A percentile compares a stretch with the other conserved stretches of the same genome.
These are phyloP conservation scores for Boletus bicolor DNA, from an alignment of 768 basidiomycete species.

Conservation along the genomic window DNA sequence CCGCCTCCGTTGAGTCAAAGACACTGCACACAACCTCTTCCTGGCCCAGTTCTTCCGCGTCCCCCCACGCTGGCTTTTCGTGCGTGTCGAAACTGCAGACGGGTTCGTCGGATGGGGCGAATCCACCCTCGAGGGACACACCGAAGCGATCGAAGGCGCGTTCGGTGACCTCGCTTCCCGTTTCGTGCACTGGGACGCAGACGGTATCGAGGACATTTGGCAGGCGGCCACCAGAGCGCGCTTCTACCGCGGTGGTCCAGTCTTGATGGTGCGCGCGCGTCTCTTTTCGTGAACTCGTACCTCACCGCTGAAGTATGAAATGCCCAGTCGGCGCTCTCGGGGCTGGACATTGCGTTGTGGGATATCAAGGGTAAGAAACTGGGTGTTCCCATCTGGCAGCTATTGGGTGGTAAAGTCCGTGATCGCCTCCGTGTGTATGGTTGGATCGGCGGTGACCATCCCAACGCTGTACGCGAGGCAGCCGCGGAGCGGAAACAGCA, in stretches of 20 bases:
- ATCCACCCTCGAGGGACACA: slow-evolving; percentile 67
- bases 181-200: slow-evolving; percentile 58
- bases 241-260: slow-evolving; percentile 72
- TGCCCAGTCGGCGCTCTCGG: slow-evolving; percentile 48
- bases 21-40: neutral
- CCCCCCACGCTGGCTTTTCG: slow-evolving; percentile 72
- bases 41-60: slow-evolving; percentile 53
- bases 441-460: slow-evolving; percentile 52
- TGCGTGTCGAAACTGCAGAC: slow-evolving; percentile 61
- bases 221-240: slow-evolving; percentile 62
- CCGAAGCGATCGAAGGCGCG: slow-evolving; percentile 71
- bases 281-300: too few species aligned
- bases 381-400: slow-evolving; percentile 60
- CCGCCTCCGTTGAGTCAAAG: too few species aligned
- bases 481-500: slow-evolving; percentile 54
- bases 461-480: slow-evolving; percentile 46
- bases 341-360: slow-evolving; percentile 70
- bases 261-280: slow-evolving; percentile 52
- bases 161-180: slow-evolving; percentile 55
- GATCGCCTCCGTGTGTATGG: slow-evolving; percentile 57
- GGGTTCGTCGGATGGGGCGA: slow-evolving; percentile 75
- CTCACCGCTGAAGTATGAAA: neutral
- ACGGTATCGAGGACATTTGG: slow-evolving; percentile 72
- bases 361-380: slow-evolving; percentile 79
- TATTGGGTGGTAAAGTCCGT: slow-evolving; percentile 68